Evolutionary conservation across 2,329 filamentous ascomycete species (phyloP).

Genomic region (Aspergillus sp.): DNA sequence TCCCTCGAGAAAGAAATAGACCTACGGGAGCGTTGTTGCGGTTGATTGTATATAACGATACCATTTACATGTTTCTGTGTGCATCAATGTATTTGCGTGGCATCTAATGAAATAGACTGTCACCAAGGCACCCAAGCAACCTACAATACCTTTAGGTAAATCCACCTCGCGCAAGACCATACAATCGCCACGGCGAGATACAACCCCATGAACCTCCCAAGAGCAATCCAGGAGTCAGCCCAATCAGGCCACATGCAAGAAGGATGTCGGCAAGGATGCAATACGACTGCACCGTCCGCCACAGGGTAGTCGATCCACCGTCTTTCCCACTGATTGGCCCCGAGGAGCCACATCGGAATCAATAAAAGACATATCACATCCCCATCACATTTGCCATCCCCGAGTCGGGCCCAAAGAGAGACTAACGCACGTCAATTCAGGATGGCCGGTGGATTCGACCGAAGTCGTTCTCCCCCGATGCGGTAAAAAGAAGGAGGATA

Average conservation of each 20-base stretch:
- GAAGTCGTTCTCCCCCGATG: background rate
- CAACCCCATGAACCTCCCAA: background rate
- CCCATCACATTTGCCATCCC: constrained; percentile 7
- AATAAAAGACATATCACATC: constrained; percentile 19
- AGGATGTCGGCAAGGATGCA: background rate
- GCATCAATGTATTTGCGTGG: background rate
- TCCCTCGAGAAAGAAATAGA: constrained; percentile 62
- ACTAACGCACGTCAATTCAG: constrained; percentile 1
- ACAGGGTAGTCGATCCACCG: background rate
- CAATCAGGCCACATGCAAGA: background rate
- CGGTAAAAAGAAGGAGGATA: background rate
- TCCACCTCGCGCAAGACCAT: background rate
- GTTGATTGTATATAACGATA: constrained; percentile 6
- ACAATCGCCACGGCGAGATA: background rate
- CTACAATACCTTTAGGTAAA: background rate
- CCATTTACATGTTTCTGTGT: constrained; percentile 2
- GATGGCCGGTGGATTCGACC: background rate
- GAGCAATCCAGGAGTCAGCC: background rate
- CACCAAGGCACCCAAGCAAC: background rate
- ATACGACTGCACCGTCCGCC: background rate
- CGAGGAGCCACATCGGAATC: constrained; percentile 2
- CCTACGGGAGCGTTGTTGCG: background rate
- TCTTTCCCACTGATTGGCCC: constrained; percentile 1
- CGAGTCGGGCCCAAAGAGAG: background rate
- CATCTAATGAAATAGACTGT: too few species aligned